A percentile compares a stretch with the other conserved stretches of the same genome.
Conservation (phyloP, 805 yeast genomes). For the Candida incommunis region DNA sequence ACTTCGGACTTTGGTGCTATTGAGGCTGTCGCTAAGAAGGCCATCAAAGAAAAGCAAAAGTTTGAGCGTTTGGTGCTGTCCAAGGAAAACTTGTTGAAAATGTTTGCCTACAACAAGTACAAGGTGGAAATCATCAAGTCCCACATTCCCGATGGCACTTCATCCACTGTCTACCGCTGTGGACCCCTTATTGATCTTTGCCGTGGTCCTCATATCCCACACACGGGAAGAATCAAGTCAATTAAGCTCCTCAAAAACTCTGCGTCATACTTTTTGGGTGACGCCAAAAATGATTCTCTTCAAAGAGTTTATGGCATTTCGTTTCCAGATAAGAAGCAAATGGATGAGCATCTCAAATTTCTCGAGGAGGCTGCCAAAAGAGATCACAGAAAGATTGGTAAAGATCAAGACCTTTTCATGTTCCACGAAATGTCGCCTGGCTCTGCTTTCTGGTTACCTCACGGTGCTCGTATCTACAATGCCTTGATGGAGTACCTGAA, state of each 20-base stretch:
- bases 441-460: slow-evolving; percentile 97
- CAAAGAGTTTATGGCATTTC: slow-evolving; percentile 97
- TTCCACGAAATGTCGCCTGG: slow-evolving; percentile 98
- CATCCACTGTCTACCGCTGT: slow-evolving; percentile 94
- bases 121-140: slow-evolving; percentile 75
- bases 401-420: slow-evolving; percentile 87
- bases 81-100: slow-evolving; percentile 78
- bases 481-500: slow-evolving; percentile 68
- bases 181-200: slow-evolving; percentile 95
- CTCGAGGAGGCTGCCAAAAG: slow-evolving; percentile 92
- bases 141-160: slow-evolving; percentile 90
- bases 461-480: slow-evolving; percentile 95
- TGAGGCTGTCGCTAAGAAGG: slow-evolving; percentile 78
- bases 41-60: slow-evolving; percentile 87
- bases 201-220: slow-evolving; percentile 95
- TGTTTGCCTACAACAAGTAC: slow-evolving; percentile 94
- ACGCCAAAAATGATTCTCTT: slow-evolving; percentile 79
- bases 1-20: slow-evolving; percentile 73
- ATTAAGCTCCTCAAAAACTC: slow-evolving; percentile 91
- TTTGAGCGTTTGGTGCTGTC: slow-evolving; percentile 87
- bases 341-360: slow-evolving; percentile 91
- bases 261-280: slow-evolving; percentile 92
- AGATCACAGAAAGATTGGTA: slow-evolving; percentile 87
- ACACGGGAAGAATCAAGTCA: slow-evolving; percentile 92
- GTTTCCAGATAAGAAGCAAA: slow-evolving; percentile 93